phyloP scores from a whole-genome alignment of 768 basidiomycete species.

The Lanmaoa rubissima region DNA sequence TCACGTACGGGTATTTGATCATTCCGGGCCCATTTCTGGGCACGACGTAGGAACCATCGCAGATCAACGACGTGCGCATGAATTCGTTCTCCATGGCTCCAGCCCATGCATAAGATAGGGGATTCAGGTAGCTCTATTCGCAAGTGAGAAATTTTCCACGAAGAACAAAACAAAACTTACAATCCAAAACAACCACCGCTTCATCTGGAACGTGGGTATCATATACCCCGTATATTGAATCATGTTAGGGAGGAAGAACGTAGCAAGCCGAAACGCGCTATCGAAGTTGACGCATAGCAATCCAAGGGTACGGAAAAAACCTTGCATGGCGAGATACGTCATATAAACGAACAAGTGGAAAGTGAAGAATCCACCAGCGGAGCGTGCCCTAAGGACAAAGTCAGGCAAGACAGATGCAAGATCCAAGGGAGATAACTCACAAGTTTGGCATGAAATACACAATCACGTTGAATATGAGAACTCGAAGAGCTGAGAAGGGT shows the following conservation, averaged over 20 bases:
- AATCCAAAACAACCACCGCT: constrained; percentile 85
- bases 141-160: constrained; percentile 7
- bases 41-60: constrained; percentile 62
- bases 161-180: constrained; percentile 37
- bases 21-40: constrained; percentile 61
- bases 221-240: constrained; percentile 71
- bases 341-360: constrained; percentile 66
- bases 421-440: constrained; percentile 27
- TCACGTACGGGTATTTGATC: constrained; percentile 60
- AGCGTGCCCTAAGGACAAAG: constrained; percentile 25
- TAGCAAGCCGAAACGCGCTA: constrained; percentile 51
- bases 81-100: constrained; percentile 87
- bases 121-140: constrained; percentile 69
- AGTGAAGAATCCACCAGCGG: constrained; percentile 47
- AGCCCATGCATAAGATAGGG: constrained; percentile 74
- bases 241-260: constrained; percentile 76
- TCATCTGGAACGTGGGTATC: constrained; percentile 67
- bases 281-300: constrained; percentile 54
- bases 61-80: constrained; percentile 58
- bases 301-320: constrained; percentile 79
- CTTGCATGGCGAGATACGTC: constrained; percentile 73
- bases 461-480: constrained; percentile 61
- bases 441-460: constrained; percentile 69
- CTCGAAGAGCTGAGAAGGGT: constrained; percentile 60
- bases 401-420: constrained; percentile 20